phyloP scores from a whole-genome alignment of 2,329 filamentous ascomycete species.

The Cordyceps militaris region DNA sequence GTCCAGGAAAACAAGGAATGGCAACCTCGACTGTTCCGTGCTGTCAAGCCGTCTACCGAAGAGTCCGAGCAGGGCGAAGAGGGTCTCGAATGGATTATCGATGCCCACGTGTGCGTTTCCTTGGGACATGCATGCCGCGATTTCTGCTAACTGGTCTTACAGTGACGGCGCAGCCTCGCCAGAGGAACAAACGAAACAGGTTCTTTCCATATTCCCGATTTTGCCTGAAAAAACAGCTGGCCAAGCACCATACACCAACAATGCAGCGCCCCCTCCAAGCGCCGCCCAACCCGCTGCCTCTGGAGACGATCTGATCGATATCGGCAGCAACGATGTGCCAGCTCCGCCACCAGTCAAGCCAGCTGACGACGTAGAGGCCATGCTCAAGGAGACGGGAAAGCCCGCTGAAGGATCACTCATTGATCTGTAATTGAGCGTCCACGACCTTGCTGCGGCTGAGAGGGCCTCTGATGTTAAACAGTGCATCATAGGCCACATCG shows the following conservation, averaged over 20 bases:
- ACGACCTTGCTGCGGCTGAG: no score
- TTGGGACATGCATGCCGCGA: no score
- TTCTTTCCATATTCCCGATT: constrained; percentile 79
- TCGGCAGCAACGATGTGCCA: constrained; percentile 33
- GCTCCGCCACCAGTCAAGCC: constrained; percentile 8
- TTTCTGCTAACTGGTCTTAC: not conserved
- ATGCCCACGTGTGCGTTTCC: constrained; percentile 66
- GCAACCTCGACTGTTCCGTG: constrained; percentile 79
- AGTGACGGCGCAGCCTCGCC: constrained; percentile 44
- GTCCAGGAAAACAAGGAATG: constrained; percentile 76
- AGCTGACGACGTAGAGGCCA: constrained; percentile 33
- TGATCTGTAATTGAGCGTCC: constrained; percentile 35
- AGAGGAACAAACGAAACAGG: constrained; percentile 69
- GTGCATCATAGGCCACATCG: not conserved
- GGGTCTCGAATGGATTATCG: constrained; percentile 91
- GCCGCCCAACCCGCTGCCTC: constrained; percentile 15
- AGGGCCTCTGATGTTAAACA: not conserved
- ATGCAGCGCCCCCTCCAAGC: constrained; percentile 19
- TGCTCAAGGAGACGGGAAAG: constrained; percentile 42
- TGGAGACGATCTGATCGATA: constrained; percentile 46
- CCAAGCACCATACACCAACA: constrained; percentile 47
- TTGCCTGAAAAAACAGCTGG: constrained; percentile 62
- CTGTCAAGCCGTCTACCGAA: constrained; percentile 62
- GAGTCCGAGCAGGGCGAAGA: constrained; percentile 75
- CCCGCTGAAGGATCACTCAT: constrained; percentile 44